phyloP scores from a whole-genome alignment of 371 early-diverging fungal species.

The Rozella allomycis region DNA sequence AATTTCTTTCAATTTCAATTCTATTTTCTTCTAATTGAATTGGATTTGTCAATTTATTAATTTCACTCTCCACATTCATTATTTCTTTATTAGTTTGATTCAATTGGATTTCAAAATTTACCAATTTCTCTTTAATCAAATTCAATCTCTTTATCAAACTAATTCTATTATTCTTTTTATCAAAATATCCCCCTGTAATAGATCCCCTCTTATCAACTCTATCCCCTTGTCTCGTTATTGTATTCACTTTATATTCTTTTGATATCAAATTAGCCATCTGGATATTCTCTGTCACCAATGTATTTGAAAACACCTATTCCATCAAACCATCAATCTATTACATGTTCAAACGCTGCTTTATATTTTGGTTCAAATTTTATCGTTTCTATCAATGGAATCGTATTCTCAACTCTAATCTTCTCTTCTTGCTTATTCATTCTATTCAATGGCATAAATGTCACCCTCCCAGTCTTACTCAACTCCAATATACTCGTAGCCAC shows the following conservation, averaged over 20 bases:
- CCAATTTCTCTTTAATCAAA: too few relatives aligned
- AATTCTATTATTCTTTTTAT: constrained; percentile 39
- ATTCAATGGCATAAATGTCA: constrained; percentile 94
- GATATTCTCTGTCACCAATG: neutral
- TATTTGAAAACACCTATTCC: neutral
- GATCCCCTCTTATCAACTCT: constrained; percentile 82
- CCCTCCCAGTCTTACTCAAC: constrained; percentile 50
- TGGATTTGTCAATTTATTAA: neutral
- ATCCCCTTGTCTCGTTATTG: too few relatives aligned
- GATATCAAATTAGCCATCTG: too few relatives aligned
- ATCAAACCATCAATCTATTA: neutral
- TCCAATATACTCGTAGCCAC: constrained; percentile 62
- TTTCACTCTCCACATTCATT: neutral
- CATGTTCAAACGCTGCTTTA: constrained; percentile 49
- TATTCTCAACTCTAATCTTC: too few relatives aligned
- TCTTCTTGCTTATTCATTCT: constrained; percentile 40
- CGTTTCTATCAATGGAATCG: constrained; percentile 56
- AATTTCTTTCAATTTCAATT: neutral
- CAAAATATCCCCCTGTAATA: constrained; percentile 74
- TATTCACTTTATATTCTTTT: too few relatives aligned
- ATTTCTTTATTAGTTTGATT: too few relatives aligned
- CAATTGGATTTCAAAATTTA: too few relatives aligned
- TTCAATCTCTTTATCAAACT: neutral
- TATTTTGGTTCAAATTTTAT: constrained; percentile 42
- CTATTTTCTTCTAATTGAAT: neutral